These are phyloP conservation scores for Leucosporidium yakuticum DNA, from an alignment of 768 basidiomycete species.

Conservation along the genomic window DNA sequence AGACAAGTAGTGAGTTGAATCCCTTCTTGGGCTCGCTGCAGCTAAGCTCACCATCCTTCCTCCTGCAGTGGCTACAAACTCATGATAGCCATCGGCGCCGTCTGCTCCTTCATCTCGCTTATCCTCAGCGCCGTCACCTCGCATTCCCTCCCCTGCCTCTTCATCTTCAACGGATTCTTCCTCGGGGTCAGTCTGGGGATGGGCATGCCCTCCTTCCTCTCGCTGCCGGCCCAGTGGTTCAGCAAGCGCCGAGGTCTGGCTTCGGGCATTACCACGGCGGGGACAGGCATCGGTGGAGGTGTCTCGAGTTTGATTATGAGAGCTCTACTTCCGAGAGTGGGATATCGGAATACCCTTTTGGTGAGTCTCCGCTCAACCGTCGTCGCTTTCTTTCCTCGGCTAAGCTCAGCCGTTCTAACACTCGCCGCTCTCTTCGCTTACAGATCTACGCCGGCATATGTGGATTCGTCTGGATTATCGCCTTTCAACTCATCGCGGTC, in stretches of 20 bases:
- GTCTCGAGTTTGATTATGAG: slow-evolving; percentile 33
- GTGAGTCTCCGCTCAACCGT: slow-evolving; percentile 31
- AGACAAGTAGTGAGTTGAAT: too few relatives aligned
- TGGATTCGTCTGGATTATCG: slow-evolving; percentile 6
- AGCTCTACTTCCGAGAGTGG: slow-evolving; percentile 32
- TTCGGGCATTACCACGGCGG: slow-evolving; percentile 38
- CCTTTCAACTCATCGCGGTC: slow-evolving; percentile 5
- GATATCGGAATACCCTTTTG: slow-evolving; percentile 38
- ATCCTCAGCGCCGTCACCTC: slow-evolving; percentile 9
- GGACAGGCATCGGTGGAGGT: slow-evolving; percentile 40
- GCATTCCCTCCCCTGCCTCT: slow-evolving; percentile 17
- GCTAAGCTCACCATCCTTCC: too few relatives aligned
- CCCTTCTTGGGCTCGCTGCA: too few relatives aligned
- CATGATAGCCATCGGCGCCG: too few relatives aligned
- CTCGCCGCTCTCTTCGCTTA: too few relatives aligned
- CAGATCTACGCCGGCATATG: slow-evolving; percentile 29
- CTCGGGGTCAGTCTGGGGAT: slow-evolving; percentile 8
- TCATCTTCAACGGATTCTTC: slow-evolving; percentile 20
- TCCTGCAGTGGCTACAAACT: too few relatives aligned
- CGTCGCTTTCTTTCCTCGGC: too few relatives aligned
- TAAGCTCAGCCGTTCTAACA: too few relatives aligned
- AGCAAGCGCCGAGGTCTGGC: slow-evolving; percentile 38
- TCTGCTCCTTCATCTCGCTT: too few relatives aligned
- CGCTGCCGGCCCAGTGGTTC: slow-evolving; percentile 41
- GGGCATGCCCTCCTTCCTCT: slow-evolving; percentile 34